Evolutionary conservation across 2,329 filamentous ascomycete genomes (phyloP), one percentile per base, ranked within the genome.

Genomic region (Colletotrichum cuscutae): DNA sequence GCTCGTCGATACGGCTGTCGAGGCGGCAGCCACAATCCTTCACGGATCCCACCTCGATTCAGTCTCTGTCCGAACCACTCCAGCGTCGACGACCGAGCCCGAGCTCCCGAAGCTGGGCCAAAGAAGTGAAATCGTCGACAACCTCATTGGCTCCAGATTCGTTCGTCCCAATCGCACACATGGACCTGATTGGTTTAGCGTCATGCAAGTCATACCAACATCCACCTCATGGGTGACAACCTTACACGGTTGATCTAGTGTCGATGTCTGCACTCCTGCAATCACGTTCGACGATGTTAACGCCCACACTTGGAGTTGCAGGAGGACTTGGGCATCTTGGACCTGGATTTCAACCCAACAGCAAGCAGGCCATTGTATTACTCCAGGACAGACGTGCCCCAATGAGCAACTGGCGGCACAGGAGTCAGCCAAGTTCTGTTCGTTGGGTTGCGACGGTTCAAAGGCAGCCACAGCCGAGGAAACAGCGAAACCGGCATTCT

Each of bases 401-500:
- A 35, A 53, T 12, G 15, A 32, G 37, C 4, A 46, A 32, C 28
- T 24, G 63, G 28, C 58, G 19, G 7, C 53, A 30, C 24, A 6
- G 15, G 7, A 22, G 4, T 53, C 24, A 30, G n/a, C 9, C 7
- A 1, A 35, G 8, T 58, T 35, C 15, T 13, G 60, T 72, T 72
- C 70, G 70, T 42, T 69, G 70, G 65, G 59, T 72, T 72, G 49
- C 15, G 32, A 1, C 59, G 70, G 70, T 65, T 49, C 28, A 64
- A 64, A n/a, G 3, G 13, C 19, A 54, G 3, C 4, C 30, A 60
- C n/a, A 53, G 70, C 65, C 65, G 65, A 56, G 65, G 42, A 13
- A 28, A 13, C 53, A 58, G 49, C 12, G 7, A 13, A 24, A 54
- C 35, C 26, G 11, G 6, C 58, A 6, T 32, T 3, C 15, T 30